phyloP scores from a whole-genome alignment of 345 rosid species.

The Corchorus capsularis region DNA sequence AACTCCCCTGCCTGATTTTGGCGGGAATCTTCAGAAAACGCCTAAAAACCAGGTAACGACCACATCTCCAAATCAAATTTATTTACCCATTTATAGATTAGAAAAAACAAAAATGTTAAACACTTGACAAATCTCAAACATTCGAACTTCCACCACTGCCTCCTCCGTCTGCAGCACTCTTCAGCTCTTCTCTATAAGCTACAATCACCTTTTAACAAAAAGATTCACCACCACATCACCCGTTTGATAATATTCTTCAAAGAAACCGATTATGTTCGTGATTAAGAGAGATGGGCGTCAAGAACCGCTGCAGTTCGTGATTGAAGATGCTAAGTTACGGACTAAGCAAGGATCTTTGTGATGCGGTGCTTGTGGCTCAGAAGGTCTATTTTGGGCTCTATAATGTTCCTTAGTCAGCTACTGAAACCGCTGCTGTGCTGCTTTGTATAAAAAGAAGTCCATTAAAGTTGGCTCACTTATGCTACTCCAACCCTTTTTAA shows the following conservation, averaged over 20 bases:
- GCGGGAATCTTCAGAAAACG: conserved; percentile 18
- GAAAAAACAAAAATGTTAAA: not conserved
- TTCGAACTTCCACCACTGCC: conserved; percentile 17
- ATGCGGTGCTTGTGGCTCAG: conserved; percentile 62
- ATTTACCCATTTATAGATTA: no score
- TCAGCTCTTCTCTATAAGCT: not conserved
- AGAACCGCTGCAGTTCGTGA: conserved; percentile 57
- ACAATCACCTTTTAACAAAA: no score
- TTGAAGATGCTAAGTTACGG: conserved; percentile 72
- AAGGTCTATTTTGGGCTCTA: conserved; percentile 67
- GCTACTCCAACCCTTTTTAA: conserved; percentile 46
- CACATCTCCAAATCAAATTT: not conserved
- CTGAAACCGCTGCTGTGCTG: conserved; percentile 58
- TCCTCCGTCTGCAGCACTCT: conserved; percentile 14
- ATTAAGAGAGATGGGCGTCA: conserved; percentile 68
- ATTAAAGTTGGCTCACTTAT: conserved; percentile 43
- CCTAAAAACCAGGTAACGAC: not conserved
- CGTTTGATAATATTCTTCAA: not conserved
- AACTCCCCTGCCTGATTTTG: not conserved
- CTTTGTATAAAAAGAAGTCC: no score
- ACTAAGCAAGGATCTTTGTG: conserved; percentile 64
- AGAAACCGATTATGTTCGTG: conserved; percentile 46
- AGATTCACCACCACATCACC: not conserved
- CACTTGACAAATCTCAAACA: not conserved
- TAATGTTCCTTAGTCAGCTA: conserved; percentile 68